Percentiles rank a stretch among this genome's conserved stretches.
phyloP scores from a whole-genome alignment of 202 grass and related monocot genomes.

The Bolboschoenoplectus hybrid region DNA sequence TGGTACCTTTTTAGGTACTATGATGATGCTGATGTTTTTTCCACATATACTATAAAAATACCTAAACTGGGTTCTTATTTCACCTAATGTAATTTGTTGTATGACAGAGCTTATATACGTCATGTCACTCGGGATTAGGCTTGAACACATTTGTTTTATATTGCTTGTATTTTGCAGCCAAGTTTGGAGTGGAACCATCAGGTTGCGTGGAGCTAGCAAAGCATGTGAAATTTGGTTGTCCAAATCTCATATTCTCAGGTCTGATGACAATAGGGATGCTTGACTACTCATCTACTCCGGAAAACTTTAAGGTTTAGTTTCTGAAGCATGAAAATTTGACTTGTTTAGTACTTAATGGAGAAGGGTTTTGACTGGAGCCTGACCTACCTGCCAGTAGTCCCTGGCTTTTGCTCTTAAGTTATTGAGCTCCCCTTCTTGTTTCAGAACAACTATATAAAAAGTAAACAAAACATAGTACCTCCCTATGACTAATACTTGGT shows the following conservation, averaged over 20 bases:
- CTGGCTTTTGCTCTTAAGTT: background rate
- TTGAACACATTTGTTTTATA: background rate
- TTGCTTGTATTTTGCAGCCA: conserved; percentile 64
- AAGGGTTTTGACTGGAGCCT: background rate
- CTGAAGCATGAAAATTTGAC: background rate
- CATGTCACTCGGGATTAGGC: background rate
- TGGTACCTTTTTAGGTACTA: background rate
- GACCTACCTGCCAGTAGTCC: background rate
- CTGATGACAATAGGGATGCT: conserved; percentile 99
- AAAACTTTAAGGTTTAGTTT: conserved; percentile 84
- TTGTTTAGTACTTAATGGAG: background rate
- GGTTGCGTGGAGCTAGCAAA: conserved; percentile 76
- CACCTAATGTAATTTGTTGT: background rate
- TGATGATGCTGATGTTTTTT: background rate
- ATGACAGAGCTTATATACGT: background rate
- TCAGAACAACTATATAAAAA: background rate
- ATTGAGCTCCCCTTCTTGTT: conserved; percentile 6
- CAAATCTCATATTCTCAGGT: conserved; percentile 94
- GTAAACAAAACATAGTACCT: background rate
- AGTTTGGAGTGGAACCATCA: conserved; percentile 86
- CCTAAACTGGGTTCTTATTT: conserved; percentile 9
- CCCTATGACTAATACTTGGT: background rate
- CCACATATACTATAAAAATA: background rate
- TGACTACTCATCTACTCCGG: conserved; percentile 90
- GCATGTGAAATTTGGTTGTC: conserved; percentile 84